Base-by-base conservation (phyloP, 202 grass and related monocot species). In the Saccharum hybrid region DNA sequence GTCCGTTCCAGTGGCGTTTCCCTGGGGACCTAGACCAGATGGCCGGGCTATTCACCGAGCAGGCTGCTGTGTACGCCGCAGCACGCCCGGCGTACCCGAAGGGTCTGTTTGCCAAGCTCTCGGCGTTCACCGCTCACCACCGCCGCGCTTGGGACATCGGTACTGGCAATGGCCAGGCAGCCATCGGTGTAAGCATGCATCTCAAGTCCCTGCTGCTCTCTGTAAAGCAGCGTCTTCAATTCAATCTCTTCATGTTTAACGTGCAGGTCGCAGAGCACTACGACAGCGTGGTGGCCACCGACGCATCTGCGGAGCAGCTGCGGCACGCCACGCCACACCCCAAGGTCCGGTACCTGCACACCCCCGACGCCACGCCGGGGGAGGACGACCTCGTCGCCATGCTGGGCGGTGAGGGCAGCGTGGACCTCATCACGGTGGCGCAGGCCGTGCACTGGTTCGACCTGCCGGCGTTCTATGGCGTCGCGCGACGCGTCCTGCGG, bases 101-200 rank as follows among this genome's bases (percentile, higher is more conserved):
- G n/a, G 76, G 85, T 11, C 79, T 68, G 67, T 91, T 88, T 67
- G 9, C 57, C 28, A 88, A 77, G 66, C 85, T 91, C 41, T 46
- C 66, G 0, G 43, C 67, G 0, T 60, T 88, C 31, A 88, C 82
- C 12, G 1, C 82, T 5, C 48, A 82, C 21, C 85, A 68, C 73
- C 23, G 42, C 11, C 31, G 82, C 7, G 82, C 82, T 48, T 91
- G 77, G 85, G 89, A 88, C 40, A 77, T 63, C 13, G 67, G 89
- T 61, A 91, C 85, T 4, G 89, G 89, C 39, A 88, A 73, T 64
- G 82, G 82, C 60, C 89, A 88, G 74, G 85, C 85, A 16, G 76
- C 85, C 66, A 57, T 87, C 45, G 31, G 43, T n/a, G 81, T 87
- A 83, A 82, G 59, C 61, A 15, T 61, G 46, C 49, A 75, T 46